Base-by-base conservation (phyloP, 441 rosid genomes). In the Adansonia grandidieri region DNA sequence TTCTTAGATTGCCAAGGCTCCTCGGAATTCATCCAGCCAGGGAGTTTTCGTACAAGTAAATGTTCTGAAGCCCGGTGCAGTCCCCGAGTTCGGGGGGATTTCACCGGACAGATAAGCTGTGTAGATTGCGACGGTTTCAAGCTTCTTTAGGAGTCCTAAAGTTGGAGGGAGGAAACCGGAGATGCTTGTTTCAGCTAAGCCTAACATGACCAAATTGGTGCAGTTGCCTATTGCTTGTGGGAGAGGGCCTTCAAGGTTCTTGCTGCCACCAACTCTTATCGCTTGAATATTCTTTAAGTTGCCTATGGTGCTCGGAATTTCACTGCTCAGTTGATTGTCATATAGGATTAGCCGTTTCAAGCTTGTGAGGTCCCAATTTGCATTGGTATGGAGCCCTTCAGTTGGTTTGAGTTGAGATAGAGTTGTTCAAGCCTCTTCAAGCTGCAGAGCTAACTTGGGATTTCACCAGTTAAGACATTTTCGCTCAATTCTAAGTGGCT, bases 241-340 rank as follows among this genome's bases (percentile, higher is more conserved):
- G 20, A 85, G 37, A 6, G 82, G 48, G 20, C 89, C 89, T 54
- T 76, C 78, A 2, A 87, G 81, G 64, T 87, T 85, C 84, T 85
- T 82, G 71, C 85, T 87, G 6, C 89, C 89, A 22, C 89, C 89
- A 3, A 85, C 86, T 81, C 89, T 74, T 15, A 91, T 80, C 71
- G 68, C 85, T 83, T 85, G 70, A 17, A 87, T 83, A 54, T 70
- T 82, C 82, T 77, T 69, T 9, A 87, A 48, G 61, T 71, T 56
- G 68, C 88, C 88, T 9, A 87, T 79, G 4, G 77, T 80, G 42
- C 62, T 60, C 0, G 96, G 93, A 7, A 90, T 79, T 74, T 73
- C 73, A 2, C 91, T 92, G 42, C 88, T 80, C 65, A 91, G 85
- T 42, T 87, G 91, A 63, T 91, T 91, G 74, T 91, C 96, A 2